Evolutionary conservation across 768 basidiomycete genomes (phyloP).

Genomic region (Pulveroboletus sp.): DNA sequence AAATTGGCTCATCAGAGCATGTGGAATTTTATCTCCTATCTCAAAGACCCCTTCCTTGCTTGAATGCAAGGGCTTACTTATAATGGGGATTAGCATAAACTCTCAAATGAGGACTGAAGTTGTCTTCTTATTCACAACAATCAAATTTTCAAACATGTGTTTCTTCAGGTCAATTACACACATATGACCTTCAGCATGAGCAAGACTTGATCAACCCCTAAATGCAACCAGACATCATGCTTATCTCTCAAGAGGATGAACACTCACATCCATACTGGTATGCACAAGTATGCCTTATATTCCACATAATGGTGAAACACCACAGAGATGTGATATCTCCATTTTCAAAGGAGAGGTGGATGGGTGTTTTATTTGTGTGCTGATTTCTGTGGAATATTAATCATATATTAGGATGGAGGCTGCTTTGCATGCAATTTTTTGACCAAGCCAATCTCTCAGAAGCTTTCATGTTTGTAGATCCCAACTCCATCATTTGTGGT

Average conservation of each 20-base stretch:
- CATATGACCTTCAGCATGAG: conserved; percentile 20
- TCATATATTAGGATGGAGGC: conserved; percentile 25
- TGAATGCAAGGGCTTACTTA: too few species aligned
- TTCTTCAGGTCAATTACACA: conserved; percentile 27
- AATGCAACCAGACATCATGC: not conserved
- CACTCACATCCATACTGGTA: conserved; percentile 39
- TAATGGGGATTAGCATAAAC: too few species aligned
- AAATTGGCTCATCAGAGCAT: too few species aligned
- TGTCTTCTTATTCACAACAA: too few species aligned
- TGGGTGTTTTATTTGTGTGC: conserved; percentile 42
- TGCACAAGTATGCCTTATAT: conserved; percentile 7
- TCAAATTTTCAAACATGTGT: conserved; percentile 16
- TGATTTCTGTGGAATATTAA: conserved; percentile 34
- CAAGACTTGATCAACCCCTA: conserved; percentile 27
- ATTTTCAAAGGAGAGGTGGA: conserved; percentile 5
- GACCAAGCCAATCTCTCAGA: conserved; percentile 13
- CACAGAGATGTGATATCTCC: not conserved
- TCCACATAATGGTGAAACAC: conserved; percentile 13
- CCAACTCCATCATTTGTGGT: conserved; percentile 35
- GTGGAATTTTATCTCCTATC: too few species aligned
- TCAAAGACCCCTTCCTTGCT: too few species aligned
- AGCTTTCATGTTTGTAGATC: conserved; percentile 47
- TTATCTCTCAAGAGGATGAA: conserved; percentile 20
- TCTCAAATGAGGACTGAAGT: conserved; percentile 18
- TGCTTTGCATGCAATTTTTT: conserved; percentile 40